phyloP scores from a whole-genome alignment of 1,139 yeast species.

The Saccharomyces hybrid region DNA sequence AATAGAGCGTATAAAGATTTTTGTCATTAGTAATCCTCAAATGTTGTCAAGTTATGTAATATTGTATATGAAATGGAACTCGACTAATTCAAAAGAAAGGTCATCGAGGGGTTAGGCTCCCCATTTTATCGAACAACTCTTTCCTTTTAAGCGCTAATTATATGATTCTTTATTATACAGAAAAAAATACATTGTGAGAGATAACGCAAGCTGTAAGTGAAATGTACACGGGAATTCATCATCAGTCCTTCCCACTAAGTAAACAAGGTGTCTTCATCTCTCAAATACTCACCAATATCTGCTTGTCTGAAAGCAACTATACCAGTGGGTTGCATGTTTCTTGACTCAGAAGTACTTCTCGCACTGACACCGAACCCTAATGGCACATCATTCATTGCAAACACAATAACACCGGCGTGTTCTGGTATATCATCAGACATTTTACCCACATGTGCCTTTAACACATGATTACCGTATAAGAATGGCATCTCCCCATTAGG shows the following conservation, averaged over 20 bases:
- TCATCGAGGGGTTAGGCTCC: slow-evolving; percentile 4
- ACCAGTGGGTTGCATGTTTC: slow-evolving; percentile 84
- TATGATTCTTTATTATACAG: neutral
- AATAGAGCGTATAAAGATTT: slow-evolving; percentile 9
- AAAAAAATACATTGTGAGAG: neutral
- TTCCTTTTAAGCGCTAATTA: neutral
- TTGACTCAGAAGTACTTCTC: slow-evolving; percentile 82
- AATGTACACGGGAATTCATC: neutral
- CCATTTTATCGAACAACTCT: neutral
- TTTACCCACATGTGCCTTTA: slow-evolving; percentile 93
- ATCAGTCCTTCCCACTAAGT: slow-evolving; percentile 40
- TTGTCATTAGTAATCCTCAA: slow-evolving; percentile 1
- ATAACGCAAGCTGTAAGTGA: neutral
- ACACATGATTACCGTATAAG: slow-evolving; percentile 89
- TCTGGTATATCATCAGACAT: slow-evolving; percentile 98
- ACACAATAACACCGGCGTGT: slow-evolving; percentile 91
- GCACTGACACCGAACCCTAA: slow-evolving; percentile 95
- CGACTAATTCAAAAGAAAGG: neutral
- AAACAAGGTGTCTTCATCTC: slow-evolving; percentile 95
- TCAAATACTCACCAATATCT: slow-evolving; percentile 94
- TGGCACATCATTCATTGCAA: slow-evolving; percentile 87
- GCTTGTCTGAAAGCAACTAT: slow-evolving; percentile 95
- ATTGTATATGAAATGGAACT: neutral
- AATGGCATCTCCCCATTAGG: slow-evolving; percentile 98
- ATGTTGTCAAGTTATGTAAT: slow-evolving; percentile 2